Evolutionary conservation across 805 yeast species (phyloP).

Genomic region (Lipomyces oligophaga): DNA sequence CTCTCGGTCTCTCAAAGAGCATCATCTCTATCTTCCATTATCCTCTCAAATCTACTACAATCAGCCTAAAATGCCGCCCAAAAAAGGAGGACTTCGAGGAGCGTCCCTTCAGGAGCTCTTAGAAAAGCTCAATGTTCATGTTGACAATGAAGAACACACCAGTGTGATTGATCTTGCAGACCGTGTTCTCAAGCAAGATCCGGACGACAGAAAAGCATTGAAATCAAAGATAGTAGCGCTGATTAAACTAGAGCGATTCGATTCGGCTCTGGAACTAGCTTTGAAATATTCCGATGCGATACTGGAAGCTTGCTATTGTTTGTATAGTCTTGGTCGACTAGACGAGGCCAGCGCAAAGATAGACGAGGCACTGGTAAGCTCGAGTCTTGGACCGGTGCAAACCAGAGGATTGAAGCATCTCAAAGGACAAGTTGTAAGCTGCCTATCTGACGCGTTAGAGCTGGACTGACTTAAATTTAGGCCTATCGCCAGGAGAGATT

Average conservation of each 20-base stretch:
- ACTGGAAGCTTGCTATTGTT: conserved; percentile 55
- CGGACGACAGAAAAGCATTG: conserved; percentile 36
- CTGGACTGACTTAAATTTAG: conserved; percentile 3
- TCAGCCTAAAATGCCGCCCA: conserved; percentile 22
- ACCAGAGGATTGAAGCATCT: conserved; percentile 47
- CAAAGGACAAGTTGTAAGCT: conserved; percentile 46
- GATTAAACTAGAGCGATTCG: conserved; percentile 56
- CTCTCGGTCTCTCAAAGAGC: no score
- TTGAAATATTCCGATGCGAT: conserved; percentile 30
- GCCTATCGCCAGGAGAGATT: conserved; percentile 48
- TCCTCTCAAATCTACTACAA: no score
- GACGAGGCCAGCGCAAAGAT: conserved; percentile 33
- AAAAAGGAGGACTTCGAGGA: conserved; percentile 2
- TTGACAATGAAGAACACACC: conserved; percentile 39
- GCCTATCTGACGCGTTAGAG: background rate
- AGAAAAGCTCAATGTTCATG: conserved; percentile 39
- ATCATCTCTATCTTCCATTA: no score
- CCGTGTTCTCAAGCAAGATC: conserved; percentile 34
- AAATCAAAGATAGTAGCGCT: conserved; percentile 52
- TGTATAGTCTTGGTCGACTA: conserved; percentile 53
- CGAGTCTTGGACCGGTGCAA: conserved; percentile 1
- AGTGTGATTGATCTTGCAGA: conserved; percentile 38
- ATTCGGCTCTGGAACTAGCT: conserved; percentile 46
- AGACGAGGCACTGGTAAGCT: conserved; percentile 23
- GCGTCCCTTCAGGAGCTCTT: conserved; percentile 33